Conservation (phyloP, 2,329 filamentous ascomycete species). For the Fusarium sp. region DNA sequence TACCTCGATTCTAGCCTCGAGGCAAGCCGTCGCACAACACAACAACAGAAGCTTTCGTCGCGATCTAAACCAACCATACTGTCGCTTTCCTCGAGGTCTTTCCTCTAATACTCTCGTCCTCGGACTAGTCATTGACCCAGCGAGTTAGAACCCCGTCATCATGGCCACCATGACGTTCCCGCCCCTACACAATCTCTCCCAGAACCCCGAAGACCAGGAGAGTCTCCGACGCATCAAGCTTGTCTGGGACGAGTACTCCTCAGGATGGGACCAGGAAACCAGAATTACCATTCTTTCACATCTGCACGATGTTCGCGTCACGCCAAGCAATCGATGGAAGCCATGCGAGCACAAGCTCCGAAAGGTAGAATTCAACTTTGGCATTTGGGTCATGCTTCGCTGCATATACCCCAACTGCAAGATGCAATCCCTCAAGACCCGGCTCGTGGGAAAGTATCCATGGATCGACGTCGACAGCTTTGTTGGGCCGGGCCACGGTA, state of each 20-base stretch:
- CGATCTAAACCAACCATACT: neutral
- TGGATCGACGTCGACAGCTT: slow-evolving; percentile 7
- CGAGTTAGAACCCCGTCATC: neutral
- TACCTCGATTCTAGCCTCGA: neutral
- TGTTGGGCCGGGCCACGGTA: neutral
- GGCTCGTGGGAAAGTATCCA: slow-evolving; percentile 9
- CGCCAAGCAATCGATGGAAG: neutral
- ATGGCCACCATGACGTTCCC: neutral
- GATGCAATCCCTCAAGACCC: neutral
- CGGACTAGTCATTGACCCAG: neutral
- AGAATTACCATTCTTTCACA: neutral
- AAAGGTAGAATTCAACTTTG: slow-evolving; percentile 4
- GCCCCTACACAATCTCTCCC: neutral
- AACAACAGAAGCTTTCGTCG: neutral
- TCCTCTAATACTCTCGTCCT: neutral
- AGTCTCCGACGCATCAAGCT: slow-evolving; percentile 6
- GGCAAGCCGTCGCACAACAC: neutral
- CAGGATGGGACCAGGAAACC: slow-evolving; percentile 1
- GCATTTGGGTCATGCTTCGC: slow-evolving; percentile 16
- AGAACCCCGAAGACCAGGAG: slow-evolving; percentile 13
- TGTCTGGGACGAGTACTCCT: neutral
- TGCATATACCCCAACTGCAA: slow-evolving; percentile 11
- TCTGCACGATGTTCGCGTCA: neutral
- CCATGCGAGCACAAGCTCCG: slow-evolving; percentile 16
- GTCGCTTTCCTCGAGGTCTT: neutral